phyloP scores from a whole-genome alignment of 176 grass and related monocot genomes.

The Saccharum spontaneum region DNA sequence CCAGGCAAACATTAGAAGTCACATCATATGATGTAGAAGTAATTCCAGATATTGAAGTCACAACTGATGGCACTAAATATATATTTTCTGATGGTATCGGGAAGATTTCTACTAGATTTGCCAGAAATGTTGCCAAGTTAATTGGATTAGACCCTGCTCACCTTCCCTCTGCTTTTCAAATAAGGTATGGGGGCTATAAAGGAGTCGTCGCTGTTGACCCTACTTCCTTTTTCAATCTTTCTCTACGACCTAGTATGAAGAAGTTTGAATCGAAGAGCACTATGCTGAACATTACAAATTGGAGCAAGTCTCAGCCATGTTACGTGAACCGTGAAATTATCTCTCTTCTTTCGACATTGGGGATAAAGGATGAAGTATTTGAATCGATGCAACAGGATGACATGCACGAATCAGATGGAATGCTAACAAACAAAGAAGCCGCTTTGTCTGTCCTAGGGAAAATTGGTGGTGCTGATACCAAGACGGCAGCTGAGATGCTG shows the following conservation, averaged over 20 bases:
- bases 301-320: slow-evolving; percentile 75
- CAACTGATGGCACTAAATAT: slow-evolving; percentile 65
- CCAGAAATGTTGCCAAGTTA: slow-evolving; percentile 53
- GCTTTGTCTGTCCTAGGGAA: slow-evolving; percentile 72
- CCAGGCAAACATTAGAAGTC: slow-evolving; percentile 65
- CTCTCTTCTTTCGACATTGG: slow-evolving; percentile 83
- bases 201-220: slow-evolving; percentile 78
- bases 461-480: slow-evolving; percentile 58
- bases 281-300: slow-evolving; percentile 88
- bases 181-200: slow-evolving; percentile 95
- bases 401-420: slow-evolving; percentile 66
- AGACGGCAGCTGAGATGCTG: slow-evolving; percentile 61
- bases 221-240: slow-evolving; percentile 57
- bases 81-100: slow-evolving; percentile 98
- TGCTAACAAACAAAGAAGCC: slow-evolving; percentile 66
- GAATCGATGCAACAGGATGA: slow-evolving; percentile 70
- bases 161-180: slow-evolving; percentile 92
- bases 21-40: slow-evolving; percentile 43
- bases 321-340: slow-evolving; percentile 93
- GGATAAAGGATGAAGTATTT: slow-evolving; percentile 82
- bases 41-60: slow-evolving; percentile 87
- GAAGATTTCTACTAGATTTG: slow-evolving; percentile 69
- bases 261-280: slow-evolving; percentile 84
- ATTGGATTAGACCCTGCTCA: slow-evolving; percentile 53
- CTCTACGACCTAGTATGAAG: slow-evolving; percentile 86